Percentiles rank a stretch among this genome's conserved stretches.
Conservation (phyloP, 163 green algal species). For the Chlorella variabilis region DNA sequence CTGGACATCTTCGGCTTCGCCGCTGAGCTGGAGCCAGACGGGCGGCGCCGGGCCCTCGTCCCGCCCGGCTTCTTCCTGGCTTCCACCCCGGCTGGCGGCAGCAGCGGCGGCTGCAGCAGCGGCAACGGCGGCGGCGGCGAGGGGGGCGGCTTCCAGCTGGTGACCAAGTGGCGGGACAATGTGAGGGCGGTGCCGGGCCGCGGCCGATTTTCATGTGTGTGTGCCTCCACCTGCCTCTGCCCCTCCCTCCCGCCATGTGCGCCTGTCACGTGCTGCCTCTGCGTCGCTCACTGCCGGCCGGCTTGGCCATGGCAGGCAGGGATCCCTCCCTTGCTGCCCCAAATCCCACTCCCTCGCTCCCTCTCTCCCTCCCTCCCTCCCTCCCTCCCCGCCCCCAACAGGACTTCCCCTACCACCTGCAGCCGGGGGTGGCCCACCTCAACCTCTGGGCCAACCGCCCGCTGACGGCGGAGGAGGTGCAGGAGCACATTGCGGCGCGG, state of each 20-base stretch:
- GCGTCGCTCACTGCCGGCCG: not conserved
- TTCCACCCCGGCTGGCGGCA: not conserved
- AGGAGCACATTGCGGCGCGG: not conserved
- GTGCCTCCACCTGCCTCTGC: too few species aligned
- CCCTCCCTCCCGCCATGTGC: constrained; percentile 22
- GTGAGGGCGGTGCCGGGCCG: constrained; percentile 21
- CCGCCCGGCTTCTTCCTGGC: constrained; percentile 6
- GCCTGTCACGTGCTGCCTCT: too few species aligned
- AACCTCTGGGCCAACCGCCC: constrained; percentile 59
- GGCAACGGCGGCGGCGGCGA: not conserved
- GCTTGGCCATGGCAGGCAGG: not conserved
- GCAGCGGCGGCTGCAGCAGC: not conserved
- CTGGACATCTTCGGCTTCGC: constrained; percentile 39
- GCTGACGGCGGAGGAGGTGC: constrained; percentile 35
- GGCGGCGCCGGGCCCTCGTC: constrained; percentile 32
- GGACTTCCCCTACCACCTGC: constrained; percentile 70
- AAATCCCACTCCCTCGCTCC: not conserved
- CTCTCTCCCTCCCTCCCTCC: too few species aligned
- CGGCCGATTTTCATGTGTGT: too few species aligned
- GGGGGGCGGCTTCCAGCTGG: constrained; percentile 2
- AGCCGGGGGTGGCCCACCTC: constrained; percentile 53
- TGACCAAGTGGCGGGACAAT: constrained; percentile 37
- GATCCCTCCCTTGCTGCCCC: too few species aligned
- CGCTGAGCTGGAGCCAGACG: constrained; percentile 22
- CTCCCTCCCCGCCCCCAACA: constrained; percentile 5